Percentiles rank a stretch among this genome's conserved stretches.
These are phyloP conservation scores for Knoxdaviesia capensis DNA, from an alignment of 2,329 filamentous ascomycete genomes.

Conservation along the genomic window DNA sequence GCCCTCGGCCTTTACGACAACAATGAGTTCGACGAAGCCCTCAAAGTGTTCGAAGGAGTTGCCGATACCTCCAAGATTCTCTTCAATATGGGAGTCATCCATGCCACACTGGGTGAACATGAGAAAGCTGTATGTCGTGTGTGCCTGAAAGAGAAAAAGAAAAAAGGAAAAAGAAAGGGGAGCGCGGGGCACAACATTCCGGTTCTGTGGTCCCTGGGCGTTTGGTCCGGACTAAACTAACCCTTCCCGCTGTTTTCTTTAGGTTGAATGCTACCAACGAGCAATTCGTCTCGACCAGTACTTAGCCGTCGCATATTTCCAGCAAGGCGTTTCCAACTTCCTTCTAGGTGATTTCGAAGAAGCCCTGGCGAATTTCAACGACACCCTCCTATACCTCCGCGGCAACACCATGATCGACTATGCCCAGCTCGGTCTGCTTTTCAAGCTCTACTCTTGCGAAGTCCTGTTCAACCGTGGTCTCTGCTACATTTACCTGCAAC, in stretches of 20 bases:
- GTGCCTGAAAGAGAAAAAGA: not conserved
- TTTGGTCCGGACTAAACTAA: constrained; percentile 5
- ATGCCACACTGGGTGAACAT: constrained; percentile 90
- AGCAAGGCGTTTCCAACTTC: constrained; percentile 96
- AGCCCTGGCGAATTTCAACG: constrained; percentile 95
- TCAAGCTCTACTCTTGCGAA: constrained; percentile 94
- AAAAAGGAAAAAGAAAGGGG: not conserved
- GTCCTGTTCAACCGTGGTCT: constrained; percentile 93
- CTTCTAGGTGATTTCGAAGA: constrained; percentile 93
- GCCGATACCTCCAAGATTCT: constrained; percentile 93
- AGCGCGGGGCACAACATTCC: too few relatives aligned
- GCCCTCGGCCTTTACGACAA: constrained; percentile 87
- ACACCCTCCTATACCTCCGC: constrained; percentile 80
- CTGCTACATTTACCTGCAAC: constrained; percentile 92
- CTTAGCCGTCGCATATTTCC: constrained; percentile 92
- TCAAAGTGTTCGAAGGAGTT: constrained; percentile 69
- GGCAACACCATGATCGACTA: constrained; percentile 98
- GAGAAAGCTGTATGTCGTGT: constrained; percentile 61
- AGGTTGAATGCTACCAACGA: constrained; percentile 91
- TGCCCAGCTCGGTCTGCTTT: constrained; percentile 82
- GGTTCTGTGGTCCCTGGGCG: too few relatives aligned
- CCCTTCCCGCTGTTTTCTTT: constrained; percentile 3
- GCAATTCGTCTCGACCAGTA: constrained; percentile 85
- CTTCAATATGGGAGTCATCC: constrained; percentile 96
- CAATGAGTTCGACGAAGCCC: constrained; percentile 84